phyloP scores from a whole-genome alignment of 352 stramenopile species.

The Phytophthora agathidicida region DNA sequence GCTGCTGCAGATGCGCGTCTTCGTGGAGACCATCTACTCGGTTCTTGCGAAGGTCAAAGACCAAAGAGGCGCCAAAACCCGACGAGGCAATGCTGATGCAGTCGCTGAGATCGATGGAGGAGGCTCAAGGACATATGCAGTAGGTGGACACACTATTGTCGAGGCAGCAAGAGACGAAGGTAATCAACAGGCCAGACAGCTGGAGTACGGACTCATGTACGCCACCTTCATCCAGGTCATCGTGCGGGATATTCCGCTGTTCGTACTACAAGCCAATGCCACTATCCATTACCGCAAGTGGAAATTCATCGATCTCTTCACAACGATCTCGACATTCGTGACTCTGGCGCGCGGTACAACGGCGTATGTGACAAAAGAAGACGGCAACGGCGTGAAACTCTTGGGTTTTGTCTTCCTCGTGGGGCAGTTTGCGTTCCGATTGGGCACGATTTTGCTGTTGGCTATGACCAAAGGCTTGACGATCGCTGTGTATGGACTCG shows the following conservation, averaged over 20 bases:
- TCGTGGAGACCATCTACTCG: conserved; percentile 57
- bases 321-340: conserved; percentile 55
- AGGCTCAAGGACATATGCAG: not conserved
- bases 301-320: conserved; percentile 66
- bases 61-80: conserved; percentile 3
- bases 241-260: conserved; percentile 74
- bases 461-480: conserved; percentile 59
- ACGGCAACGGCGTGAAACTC: conserved; percentile 32
- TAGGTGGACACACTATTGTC: conserved; percentile 8
- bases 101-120: not conserved
- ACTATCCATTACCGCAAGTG: conserved; percentile 87
- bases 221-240: conserved; percentile 71
- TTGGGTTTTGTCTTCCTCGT: conserved; percentile 54
- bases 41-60: conserved; percentile 22
- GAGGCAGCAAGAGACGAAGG: conserved; percentile 2
- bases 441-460: conserved; percentile 66
- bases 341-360: conserved; percentile 54
- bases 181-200: conserved; percentile 2
- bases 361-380: conserved; percentile 53
- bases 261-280: conserved; percentile 75
- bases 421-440: conserved; percentile 67
- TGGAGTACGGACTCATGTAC: conserved; percentile 47
- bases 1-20: conserved; percentile 67
- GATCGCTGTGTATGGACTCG: conserved; percentile 44
- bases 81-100: not conserved